Evolutionary conservation across 192 early-diverging fungal species (phyloP).

Genomic region (Gaertneriomyces semiglobifer): DNA sequence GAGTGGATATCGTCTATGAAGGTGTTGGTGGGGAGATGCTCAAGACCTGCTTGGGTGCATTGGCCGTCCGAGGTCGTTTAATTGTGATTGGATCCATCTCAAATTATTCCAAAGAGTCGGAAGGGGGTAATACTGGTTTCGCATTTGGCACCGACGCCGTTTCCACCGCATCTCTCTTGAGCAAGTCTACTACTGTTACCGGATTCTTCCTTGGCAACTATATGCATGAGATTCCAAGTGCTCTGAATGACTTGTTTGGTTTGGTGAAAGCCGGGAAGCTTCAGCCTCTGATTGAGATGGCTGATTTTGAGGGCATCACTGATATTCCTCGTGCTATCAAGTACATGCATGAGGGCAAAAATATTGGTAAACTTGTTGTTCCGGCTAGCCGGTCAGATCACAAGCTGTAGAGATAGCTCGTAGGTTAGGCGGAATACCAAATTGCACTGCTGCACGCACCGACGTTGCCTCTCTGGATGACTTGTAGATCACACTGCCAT

Average conservation of each 20-base stretch:
- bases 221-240: slow-evolving; percentile 23
- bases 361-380: slow-evolving; percentile 57
- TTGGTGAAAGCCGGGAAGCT: slow-evolving; percentile 36
- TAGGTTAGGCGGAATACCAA: too few species aligned
- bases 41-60: slow-evolving; percentile 33
- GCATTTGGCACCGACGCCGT: slow-evolving; percentile 40
- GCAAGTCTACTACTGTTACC: slow-evolving; percentile 47
- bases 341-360: slow-evolving; percentile 50
- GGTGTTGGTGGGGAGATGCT: slow-evolving; percentile 56
- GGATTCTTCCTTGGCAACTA: slow-evolving; percentile 59
- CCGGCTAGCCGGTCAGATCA: neutral
- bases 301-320: slow-evolving; percentile 37
- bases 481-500: too few species aligned
- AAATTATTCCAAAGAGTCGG: slow-evolving; percentile 16
- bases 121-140: slow-evolving; percentile 7
- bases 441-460: too few species aligned
- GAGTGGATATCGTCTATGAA: slow-evolving; percentile 60
- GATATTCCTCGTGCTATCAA: slow-evolving; percentile 41
- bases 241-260: slow-evolving; percentile 32
- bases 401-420: too few species aligned
- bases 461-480: too few species aligned
- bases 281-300: slow-evolving; percentile 39
- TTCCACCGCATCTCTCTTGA: slow-evolving; percentile 43
- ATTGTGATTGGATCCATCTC: slow-evolving; percentile 40
- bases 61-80: slow-evolving; percentile 32